Percentiles rank a stretch among this genome's conserved stretches.
Conservation (phyloP, 2,329 filamentous ascomycete genomes). For the Penicillium sp. region DNA sequence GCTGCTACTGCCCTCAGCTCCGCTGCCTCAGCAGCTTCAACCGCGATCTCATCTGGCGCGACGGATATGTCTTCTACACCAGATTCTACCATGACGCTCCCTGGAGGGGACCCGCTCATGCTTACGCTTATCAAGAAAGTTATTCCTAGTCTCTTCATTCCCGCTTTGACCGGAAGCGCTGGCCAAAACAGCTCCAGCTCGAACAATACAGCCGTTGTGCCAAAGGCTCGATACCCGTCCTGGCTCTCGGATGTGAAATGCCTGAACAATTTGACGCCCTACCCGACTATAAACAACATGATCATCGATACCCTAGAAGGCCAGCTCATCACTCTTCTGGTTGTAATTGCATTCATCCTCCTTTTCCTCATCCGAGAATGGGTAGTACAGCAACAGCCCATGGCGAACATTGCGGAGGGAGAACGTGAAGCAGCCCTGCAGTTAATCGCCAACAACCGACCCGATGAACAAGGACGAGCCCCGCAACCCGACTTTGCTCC, state of each 20-base stretch:
- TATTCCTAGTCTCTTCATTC: conserved; percentile 39
- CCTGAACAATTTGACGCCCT: conserved; percentile 64
- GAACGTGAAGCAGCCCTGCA: conserved; percentile 57
- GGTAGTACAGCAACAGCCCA: conserved; percentile 96
- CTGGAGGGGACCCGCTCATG: conserved; percentile 49
- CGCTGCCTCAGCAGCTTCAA: conserved; percentile 28
- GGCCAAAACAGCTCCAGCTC: conserved; percentile 31
- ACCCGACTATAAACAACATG: conserved; percentile 73
- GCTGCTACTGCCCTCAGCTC: conserved; percentile 24
- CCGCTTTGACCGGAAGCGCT: conserved; percentile 32
- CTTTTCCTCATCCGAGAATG: conserved; percentile 96
- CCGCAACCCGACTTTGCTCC: conserved; percentile 3
- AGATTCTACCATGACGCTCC: conserved; percentile 48
- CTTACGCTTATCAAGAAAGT: conserved; percentile 53
- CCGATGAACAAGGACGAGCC: conserved; percentile 27
- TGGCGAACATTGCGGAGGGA: conserved; percentile 75
- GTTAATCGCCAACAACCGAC: conserved; percentile 39
- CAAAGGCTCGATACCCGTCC: conserved; percentile 47
- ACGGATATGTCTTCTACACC: conserved; percentile 35
- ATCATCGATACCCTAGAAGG: conserved; percentile 87
- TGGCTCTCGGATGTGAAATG: conserved; percentile 64
- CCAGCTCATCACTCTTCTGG: conserved; percentile 87
- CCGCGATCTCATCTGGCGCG: conserved; percentile 27
- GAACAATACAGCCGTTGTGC: conserved; percentile 31
- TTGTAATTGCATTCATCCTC: conserved; percentile 94